These are phyloP conservation scores for Globisporangium polare DNA, from an alignment of 352 stramenopile genomes.

Conservation along the genomic window DNA sequence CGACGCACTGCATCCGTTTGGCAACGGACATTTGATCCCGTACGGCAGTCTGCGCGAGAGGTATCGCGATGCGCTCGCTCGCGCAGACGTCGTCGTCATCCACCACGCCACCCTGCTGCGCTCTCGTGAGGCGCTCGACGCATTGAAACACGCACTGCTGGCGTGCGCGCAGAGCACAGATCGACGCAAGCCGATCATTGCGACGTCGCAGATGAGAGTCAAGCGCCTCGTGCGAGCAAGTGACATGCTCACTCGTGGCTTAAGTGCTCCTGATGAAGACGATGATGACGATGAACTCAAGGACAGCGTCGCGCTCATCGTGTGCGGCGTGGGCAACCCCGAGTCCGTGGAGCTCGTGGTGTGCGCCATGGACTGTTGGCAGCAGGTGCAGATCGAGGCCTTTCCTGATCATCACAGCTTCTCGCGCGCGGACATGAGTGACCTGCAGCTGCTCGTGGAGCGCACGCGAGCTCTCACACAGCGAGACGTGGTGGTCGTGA, in stretches of 20 bases:
- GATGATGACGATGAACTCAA: slow-evolving; percentile 10
- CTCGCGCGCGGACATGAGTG: slow-evolving; percentile 25
- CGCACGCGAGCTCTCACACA: neutral
- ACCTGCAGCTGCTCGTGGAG: slow-evolving; percentile 20
- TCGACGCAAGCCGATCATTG: slow-evolving; percentile 24
- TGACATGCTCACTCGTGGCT: slow-evolving; percentile 1
- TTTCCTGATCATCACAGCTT: slow-evolving; percentile 70
- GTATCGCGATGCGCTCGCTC: slow-evolving; percentile 33
- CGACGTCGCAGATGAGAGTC: slow-evolving; percentile 48
- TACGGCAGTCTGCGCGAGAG: slow-evolving; percentile 51
- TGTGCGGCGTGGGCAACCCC: slow-evolving; percentile 68
- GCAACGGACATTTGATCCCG: slow-evolving; percentile 56
- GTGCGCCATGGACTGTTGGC: slow-evolving; percentile 25
- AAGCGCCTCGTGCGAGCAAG: slow-evolving; percentile 20
- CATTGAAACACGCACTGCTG: slow-evolving; percentile 19
- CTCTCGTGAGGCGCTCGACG: slow-evolving; percentile 5
- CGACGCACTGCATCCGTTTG: slow-evolving; percentile 59
- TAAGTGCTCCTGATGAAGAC: neutral
- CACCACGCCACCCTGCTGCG: slow-evolving; percentile 53
- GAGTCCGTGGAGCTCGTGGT: slow-evolving; percentile 50
- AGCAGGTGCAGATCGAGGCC: slow-evolving; percentile 29
- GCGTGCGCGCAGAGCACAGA: slow-evolving; percentile 5
- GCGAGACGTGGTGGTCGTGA: slow-evolving; percentile 39
- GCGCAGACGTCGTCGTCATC: slow-evolving; percentile 51
- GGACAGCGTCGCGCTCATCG: slow-evolving; percentile 28